Evolutionary conservation across 345 rosid species (phyloP).

Genomic region (Salix purpurea): DNA sequence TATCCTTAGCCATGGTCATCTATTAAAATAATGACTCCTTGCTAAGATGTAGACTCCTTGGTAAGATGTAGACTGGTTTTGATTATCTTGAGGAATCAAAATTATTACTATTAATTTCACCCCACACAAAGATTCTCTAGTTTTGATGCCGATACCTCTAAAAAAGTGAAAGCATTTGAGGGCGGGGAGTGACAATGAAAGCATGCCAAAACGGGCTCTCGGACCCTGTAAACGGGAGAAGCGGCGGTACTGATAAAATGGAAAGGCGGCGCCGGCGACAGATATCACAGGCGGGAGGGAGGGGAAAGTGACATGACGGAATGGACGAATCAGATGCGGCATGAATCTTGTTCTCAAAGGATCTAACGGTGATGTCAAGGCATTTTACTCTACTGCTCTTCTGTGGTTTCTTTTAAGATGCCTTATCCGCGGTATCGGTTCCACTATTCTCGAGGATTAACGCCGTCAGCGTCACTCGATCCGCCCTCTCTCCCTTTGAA

Average conservation of each 20-base stretch:
- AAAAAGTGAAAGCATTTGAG: not conserved
- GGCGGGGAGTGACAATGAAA: no score
- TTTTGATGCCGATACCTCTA: not conserved
- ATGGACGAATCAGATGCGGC: constrained; percentile 24
- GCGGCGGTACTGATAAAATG: not conserved
- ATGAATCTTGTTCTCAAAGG: constrained; percentile 24
- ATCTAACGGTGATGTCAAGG: constrained; percentile 28
- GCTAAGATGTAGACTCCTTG: not conserved
- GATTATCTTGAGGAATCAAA: not conserved
- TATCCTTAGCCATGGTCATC: not conserved
- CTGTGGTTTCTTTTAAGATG: not conserved
- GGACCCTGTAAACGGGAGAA: not conserved
- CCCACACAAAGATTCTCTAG: not conserved
- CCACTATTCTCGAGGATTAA: constrained; percentile 17
- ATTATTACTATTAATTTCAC: not conserved
- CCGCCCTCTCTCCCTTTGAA: not conserved
- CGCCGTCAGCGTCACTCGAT: constrained; percentile 9
- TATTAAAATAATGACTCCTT: not conserved
- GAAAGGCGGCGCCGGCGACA: constrained; percentile 25
- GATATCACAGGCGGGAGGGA: not conserved
- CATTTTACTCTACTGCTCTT: not conserved
- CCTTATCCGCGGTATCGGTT: constrained; percentile 15
- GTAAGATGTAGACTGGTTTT: not conserved
- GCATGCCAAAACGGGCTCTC: not conserved
- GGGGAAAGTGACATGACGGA: not conserved